These are phyloP conservation scores for Linnemannia zychae DNA, from an alignment of 192 early-diverging fungal species.

Conservation along the genomic window DNA sequence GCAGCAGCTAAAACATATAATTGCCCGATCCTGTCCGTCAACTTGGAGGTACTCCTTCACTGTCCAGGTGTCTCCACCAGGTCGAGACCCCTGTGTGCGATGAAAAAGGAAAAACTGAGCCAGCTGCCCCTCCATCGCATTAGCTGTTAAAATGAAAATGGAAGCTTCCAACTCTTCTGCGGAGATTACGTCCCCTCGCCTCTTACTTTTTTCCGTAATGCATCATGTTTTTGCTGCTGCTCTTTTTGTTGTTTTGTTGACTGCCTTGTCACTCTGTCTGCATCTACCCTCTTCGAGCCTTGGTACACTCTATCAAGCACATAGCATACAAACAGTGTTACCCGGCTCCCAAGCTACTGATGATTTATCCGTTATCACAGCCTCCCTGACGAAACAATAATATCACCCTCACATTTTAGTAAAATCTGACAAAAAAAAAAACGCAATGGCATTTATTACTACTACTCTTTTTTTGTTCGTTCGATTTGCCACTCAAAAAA, in stretches of 20 bases:
- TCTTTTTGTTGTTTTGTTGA: neutral
- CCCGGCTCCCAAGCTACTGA: neutral
- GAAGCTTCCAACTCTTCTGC: constrained; percentile 11
- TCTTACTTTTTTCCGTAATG: neutral
- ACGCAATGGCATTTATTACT: neutral
- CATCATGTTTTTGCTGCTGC: too few species aligned
- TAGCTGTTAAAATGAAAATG: neutral
- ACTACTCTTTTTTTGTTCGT: neutral
- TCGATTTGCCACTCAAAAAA: neutral
- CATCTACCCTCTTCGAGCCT: neutral
- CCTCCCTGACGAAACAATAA: too few species aligned
- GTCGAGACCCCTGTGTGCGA: neutral
- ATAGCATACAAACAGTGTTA: neutral
- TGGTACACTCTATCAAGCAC: neutral
- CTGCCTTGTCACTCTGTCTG: neutral
- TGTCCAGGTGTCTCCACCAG: neutral
- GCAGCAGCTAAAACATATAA: too few species aligned
- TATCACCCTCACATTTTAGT: neutral
- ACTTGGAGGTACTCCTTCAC: neutral
- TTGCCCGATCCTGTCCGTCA: neutral
- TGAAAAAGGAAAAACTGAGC: constrained; percentile 33
- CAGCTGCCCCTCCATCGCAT: constrained; percentile 11
- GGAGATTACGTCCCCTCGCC: neutral
- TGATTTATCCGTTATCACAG: neutral
- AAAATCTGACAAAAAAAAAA: neutral